A percentile compares a stretch with the other conserved stretches of the same genome.
Evolutionary conservation across 306 rosid species (phyloP).

Genomic region (Sindora glabra): DNA sequence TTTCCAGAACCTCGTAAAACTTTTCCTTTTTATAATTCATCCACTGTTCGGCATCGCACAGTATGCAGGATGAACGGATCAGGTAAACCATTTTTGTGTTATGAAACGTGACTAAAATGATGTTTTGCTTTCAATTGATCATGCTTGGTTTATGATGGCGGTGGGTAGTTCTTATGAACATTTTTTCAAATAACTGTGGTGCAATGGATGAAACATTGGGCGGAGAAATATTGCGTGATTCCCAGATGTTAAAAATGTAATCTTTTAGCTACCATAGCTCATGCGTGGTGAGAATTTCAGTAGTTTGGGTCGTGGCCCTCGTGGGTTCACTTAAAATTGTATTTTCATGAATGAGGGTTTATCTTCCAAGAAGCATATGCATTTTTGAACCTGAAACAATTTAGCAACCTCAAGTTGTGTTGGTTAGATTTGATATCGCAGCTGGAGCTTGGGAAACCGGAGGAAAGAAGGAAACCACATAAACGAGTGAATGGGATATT

Average conservation of each 20-base stretch:
- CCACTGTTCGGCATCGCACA: constrained; percentile 10
- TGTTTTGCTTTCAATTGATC: too few relatives aligned
- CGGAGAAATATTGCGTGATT: too few relatives aligned
- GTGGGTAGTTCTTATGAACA: background rate
- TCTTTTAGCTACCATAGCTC: background rate
- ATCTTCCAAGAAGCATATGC: background rate
- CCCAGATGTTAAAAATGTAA: background rate
- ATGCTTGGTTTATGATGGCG: too few relatives aligned
- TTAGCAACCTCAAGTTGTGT: constrained; percentile 10
- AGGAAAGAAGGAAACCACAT: constrained; percentile 37
- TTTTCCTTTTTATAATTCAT: constrained; percentile 5
- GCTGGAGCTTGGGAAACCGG: constrained; percentile 62
- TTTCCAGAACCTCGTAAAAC: background rate
- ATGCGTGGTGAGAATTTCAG: background rate
- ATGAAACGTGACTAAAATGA: too few relatives aligned
- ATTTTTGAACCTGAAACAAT: background rate
- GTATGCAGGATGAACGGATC: constrained; percentile 44
- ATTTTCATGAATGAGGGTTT: background rate
- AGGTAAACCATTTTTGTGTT: constrained; percentile 48
- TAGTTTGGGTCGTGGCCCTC: background rate
- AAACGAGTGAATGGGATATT: constrained; percentile 78
- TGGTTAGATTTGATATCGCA: constrained; percentile 61
- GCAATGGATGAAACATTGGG: background rate
- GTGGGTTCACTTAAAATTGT: background rate
- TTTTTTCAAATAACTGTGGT: constrained; percentile 28